A percentile compares a stretch with the other conserved stretches of the same genome.
Conservation (phyloP, 192 early-diverging fungal species). For the Gonapodya prolifera region DNA sequence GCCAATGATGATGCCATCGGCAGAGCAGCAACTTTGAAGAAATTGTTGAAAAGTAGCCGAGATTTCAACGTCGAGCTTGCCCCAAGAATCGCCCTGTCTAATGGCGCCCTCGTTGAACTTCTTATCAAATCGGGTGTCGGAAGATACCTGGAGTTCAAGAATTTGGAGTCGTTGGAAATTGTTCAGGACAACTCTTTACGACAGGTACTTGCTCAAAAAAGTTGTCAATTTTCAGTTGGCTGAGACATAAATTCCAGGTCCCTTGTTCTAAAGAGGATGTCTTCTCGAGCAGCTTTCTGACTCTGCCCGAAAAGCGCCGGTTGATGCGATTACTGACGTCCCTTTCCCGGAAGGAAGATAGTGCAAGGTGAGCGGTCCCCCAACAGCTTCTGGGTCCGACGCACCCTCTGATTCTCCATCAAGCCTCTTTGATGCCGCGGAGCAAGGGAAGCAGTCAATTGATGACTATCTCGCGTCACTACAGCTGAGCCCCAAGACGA, state of each 20-base stretch:
- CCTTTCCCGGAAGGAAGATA: conserved; percentile 5
- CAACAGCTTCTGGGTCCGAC: background rate
- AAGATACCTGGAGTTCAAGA: conserved; percentile 79
- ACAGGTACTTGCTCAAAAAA: conserved; percentile 19
- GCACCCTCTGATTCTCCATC: background rate
- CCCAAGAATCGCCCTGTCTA: conserved; percentile 55
- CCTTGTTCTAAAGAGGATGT: conserved; percentile 87
- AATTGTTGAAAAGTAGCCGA: conserved; percentile 5
- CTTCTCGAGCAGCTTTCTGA: conserved; percentile 62
- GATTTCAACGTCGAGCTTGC: conserved; percentile 55
- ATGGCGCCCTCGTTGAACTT: conserved; percentile 58
- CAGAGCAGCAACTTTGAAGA: background rate
- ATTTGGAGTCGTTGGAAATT: conserved; percentile 56
- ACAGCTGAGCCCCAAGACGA: background rate
- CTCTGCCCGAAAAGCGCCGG: conserved; percentile 72
- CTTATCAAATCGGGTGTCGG: conserved; percentile 66
- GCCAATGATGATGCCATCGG: background rate
- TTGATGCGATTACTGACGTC: conserved; percentile 76
- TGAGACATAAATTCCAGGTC: conserved; percentile 29
- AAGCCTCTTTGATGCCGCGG: background rate
- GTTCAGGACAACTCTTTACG: conserved; percentile 27
- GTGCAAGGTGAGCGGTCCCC: background rate
- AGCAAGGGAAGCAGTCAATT: background rate
- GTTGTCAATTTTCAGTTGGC: background rate
- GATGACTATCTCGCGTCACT: background rate